A percentile compares a stretch with the other conserved stretches of the same genome.
These are phyloP conservation scores for Plasmodium vinckei DNA, from an alignment of 169 alveolate species.

Conservation along the genomic window DNA sequence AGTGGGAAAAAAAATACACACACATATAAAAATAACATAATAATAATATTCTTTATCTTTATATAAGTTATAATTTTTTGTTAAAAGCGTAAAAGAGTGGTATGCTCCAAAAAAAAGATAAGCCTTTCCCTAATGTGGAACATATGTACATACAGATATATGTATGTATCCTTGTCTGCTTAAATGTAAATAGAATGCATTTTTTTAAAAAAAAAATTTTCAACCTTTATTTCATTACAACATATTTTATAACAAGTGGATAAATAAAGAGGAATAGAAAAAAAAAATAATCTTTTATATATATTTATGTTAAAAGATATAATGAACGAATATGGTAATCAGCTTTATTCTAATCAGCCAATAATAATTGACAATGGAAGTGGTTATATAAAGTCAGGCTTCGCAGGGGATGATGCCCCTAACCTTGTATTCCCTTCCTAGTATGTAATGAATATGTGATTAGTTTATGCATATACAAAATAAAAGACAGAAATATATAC, in stretches of 20 bases:
- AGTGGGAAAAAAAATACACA: conserved; percentile 1
- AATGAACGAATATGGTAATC: conserved; percentile 71
- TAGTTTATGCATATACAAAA: not conserved
- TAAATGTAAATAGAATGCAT: not conserved
- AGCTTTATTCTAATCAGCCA: conserved; percentile 78
- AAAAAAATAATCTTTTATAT: not conserved
- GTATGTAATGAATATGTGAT: conserved; percentile 32
- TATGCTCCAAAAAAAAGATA: not conserved
- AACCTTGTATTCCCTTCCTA: conserved; percentile 81
- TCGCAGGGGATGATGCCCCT: conserved; percentile 86
- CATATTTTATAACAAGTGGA: not conserved
- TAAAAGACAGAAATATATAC: not conserved
- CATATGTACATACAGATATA: not conserved
- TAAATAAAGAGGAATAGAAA: conserved; percentile 9
- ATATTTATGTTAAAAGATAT: conserved; percentile 1
- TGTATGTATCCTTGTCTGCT: conserved; percentile 2
- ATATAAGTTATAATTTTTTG: not conserved
- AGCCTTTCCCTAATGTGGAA: not conserved
- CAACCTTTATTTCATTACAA: not conserved
- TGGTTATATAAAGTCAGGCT: conserved; percentile 87
- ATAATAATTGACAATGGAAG: conserved; percentile 85
- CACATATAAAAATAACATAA: not conserved
- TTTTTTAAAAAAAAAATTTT: not conserved
- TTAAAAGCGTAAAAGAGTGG: conserved; percentile 7
- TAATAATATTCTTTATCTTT: not conserved